Conservation (phyloP, 495 filamentous ascomycete genomes). For the Cercophora samala region DNA sequence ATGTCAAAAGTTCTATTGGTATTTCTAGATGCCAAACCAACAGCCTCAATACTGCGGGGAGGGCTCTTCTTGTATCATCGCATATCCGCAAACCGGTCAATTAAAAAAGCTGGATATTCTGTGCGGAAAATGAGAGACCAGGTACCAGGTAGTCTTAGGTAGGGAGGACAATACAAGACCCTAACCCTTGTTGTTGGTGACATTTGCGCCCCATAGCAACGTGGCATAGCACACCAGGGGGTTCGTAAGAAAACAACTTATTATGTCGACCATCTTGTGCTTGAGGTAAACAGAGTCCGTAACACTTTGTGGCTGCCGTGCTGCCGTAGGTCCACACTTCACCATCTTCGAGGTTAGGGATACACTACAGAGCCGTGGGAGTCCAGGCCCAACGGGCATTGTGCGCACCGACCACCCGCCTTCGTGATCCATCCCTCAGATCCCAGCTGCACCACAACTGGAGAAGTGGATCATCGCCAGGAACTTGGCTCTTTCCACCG, state of each 20-base stretch:
- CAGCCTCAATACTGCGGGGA: too few relatives aligned
- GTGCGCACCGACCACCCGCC: constrained; percentile 3
- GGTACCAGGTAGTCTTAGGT: too few relatives aligned
- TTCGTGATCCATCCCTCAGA: neutral
- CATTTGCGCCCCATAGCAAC: neutral
- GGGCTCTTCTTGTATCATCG: too few relatives aligned
- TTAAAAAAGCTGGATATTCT: too few relatives aligned
- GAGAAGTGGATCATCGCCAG: constrained; percentile 2
- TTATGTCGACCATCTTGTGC: neutral
- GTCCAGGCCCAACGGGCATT: neutral
- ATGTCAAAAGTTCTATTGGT: too few relatives aligned
- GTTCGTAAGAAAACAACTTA: neutral
- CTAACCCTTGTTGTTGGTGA: neutral
- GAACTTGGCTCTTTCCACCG: neutral
- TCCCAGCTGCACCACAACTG: neutral
- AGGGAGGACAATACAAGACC: neutral
- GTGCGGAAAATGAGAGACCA: too few relatives aligned
- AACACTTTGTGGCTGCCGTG: neutral
- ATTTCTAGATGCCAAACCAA: too few relatives aligned
- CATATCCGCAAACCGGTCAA: too few relatives aligned
- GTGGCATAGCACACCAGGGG: neutral
- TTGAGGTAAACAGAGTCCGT: neutral
- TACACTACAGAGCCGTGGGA: neutral
- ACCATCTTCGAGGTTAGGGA: neutral
- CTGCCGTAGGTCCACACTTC: too few relatives aligned